A percentile compares a stretch with the other conserved stretches of the same genome.
Evolutionary conservation across 768 basidiomycete genomes (phyloP).

Genomic region (Suillus hirtellus): DNA sequence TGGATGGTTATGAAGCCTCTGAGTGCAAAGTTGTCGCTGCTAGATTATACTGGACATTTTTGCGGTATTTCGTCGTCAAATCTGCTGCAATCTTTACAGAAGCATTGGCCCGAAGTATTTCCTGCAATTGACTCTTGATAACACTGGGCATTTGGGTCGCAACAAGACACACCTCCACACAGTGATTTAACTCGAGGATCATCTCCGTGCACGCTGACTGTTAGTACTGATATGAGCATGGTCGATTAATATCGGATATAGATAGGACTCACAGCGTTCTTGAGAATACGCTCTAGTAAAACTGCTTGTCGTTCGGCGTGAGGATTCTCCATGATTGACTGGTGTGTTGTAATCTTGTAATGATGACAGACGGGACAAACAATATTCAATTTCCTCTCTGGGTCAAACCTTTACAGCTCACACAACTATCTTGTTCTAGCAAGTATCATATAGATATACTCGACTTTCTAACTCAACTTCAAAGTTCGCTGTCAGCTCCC

Average conservation of each 20-base stretch:
- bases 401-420: background rate
- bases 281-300: conserved; percentile 85
- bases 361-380: background rate
- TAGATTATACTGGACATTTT: conserved; percentile 92
- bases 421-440: background rate
- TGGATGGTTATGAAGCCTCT: conserved; percentile 15
- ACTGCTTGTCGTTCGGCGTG: conserved; percentile 92
- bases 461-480: background rate
- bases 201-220: conserved; percentile 94
- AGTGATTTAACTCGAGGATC: conserved; percentile 85
- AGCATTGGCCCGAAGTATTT: conserved; percentile 76
- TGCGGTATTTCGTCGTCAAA: conserved; percentile 82
- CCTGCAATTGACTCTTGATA: conserved; percentile 40
- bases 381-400: background rate
- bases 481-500: no score
- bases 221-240: conserved; percentile 1
- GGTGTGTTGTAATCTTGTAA: conserved; percentile 11
- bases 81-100: conserved; percentile 81
- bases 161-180: conserved; percentile 63
- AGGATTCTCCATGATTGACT: conserved; percentile 81
- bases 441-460: background rate
- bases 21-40: conserved; percentile 56
- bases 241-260: background rate
- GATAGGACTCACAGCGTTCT: conserved; percentile 69
- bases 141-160: background rate